Base-by-base conservation (phyloP, 1,284 basidiomycete genomes). In the Ceratobasidium sp. region DNA sequence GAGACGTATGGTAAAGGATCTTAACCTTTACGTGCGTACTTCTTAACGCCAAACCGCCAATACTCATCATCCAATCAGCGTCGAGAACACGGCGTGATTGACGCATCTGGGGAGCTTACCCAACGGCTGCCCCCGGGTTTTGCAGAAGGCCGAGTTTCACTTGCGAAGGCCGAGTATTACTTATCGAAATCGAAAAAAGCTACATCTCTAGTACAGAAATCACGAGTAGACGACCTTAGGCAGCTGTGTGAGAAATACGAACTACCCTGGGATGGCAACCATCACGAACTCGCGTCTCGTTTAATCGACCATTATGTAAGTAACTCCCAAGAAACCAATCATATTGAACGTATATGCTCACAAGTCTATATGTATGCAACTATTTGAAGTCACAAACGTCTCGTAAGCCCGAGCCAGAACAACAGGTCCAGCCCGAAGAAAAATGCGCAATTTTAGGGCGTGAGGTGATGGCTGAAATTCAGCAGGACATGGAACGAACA, bases 401-500 rank as follows among this genome's bases (percentile, higher is more conserved):
- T 33, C 33, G 33, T 33, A 33, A 33, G 1, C 33, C 33, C 33
- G 33, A 33, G 33, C 10, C 46, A 12, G 17, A 48, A 10, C n/a
- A n/a, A n/a, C n/a, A n/a, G n/a, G n/a, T n/a, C n/a, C n/a, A 10
- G 17, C 10, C 46, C 7, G 17, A 17, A 48, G 1, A 1, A 12
- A 9, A 7, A 2, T 1, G 2, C 12, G 46, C 46, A 7, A 7
- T 17, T 9, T 17, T 48, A 17, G 17, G 10, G 12, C 52, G 52
- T 12, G 61, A 66, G 44, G 28, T 73, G 1, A 44, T 78, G 10
- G 69, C 40, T 4, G 33, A 33, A 33, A 33, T 33, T 4, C 33
- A 33, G 33, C 33, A 33, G 1, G 79, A 79, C 28, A 73, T 79
- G 20, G 59, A 61, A 0, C 7, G 26, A 0, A 78, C 77, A 0